Conservation (phyloP, 257 asterid genomes). For the Nicotiana tomentosiformis region DNA sequence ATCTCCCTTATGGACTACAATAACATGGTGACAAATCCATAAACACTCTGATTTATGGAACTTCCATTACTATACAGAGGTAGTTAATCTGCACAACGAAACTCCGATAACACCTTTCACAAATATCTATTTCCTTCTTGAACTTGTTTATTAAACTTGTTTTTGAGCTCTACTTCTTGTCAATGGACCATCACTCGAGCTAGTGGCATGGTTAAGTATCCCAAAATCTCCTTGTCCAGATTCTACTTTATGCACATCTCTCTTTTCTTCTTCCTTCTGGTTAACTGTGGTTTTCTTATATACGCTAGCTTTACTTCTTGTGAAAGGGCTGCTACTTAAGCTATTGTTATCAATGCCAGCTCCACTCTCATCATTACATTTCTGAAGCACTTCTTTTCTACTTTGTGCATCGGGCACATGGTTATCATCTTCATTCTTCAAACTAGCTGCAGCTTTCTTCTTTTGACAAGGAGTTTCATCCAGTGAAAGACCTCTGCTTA, state of each 20-base stretch:
- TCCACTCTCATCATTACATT: neutral
- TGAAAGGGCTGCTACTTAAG: constrained; percentile 21
- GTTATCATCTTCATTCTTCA: neutral
- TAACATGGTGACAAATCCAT: neutral
- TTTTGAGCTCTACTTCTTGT: neutral
- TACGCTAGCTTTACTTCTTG: constrained; percentile 35
- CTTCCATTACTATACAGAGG: neutral
- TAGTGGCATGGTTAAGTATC: neutral
- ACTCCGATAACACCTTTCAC: neutral
- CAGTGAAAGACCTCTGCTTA: constrained; percentile 6
- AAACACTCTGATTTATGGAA: neutral
- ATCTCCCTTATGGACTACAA: neutral
- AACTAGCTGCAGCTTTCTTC: neutral
- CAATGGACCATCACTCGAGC: constrained; percentile 3
- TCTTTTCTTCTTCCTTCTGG: neutral
- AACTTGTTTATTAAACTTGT: neutral
- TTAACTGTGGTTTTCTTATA: neutral
- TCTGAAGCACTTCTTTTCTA: neutral
- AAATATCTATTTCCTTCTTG: neutral
- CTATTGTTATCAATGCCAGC: neutral
- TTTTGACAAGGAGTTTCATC: constrained; percentile 1
- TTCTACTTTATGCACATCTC: neutral
- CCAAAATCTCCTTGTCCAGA: neutral
- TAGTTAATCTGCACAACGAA: neutral
- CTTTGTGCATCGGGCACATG: neutral